Base-by-base conservation (phyloP, 371 early-diverging fungal species). In the Syncephalastrum racemosum region DNA sequence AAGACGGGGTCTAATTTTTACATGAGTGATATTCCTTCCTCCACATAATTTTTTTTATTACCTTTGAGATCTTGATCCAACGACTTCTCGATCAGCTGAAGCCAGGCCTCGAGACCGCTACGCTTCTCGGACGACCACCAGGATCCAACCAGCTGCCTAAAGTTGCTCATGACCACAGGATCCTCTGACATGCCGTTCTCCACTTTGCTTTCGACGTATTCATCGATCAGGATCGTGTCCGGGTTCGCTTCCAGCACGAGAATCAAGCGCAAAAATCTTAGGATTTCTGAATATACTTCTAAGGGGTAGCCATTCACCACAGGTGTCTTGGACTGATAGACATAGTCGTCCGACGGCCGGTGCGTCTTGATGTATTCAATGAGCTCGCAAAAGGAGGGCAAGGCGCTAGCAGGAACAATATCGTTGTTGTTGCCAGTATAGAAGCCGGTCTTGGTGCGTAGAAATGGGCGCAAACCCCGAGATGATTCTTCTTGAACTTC, bases 401-500 rank as follows among this genome's bases (percentile, higher is more conserved):
- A 62, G 12, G 76, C 71, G 14, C 73, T 63, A 4, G 59, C 20
- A 5, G 80, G 66, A 13, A 73, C 64, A 15, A 65, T 64, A 27
- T 68, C 70, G 1, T 64, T 15, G 1, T 31, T 60, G 13, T 51
- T 56, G 19, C 63, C 64, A 7, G 58, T 56, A 10, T 68, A 52
- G 1, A 53, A 16, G 0, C 74, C 74, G 12, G 62, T 53, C 16
- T 64, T 64, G 19, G 55, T 65, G 23, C 68, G 69, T 4, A 68
- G 46, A 60, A 80, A 76, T 8, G 80, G 77, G 20, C 59, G 64
- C 7, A 84, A 59, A 0, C 87, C 87, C 14, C 75, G 59, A 40
- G 78, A 62, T 2, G 92, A 85, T 60, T 90, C 87, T 60, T 90
- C 91, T 24, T 80, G 68, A 19, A 94, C 86, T 63, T 92, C 93